Evolutionary conservation across 2,329 filamentous ascomycete species (phyloP), one percentile per base, ranked within the genome.

Genomic region (Fragosphaeria purpurea): DNA sequence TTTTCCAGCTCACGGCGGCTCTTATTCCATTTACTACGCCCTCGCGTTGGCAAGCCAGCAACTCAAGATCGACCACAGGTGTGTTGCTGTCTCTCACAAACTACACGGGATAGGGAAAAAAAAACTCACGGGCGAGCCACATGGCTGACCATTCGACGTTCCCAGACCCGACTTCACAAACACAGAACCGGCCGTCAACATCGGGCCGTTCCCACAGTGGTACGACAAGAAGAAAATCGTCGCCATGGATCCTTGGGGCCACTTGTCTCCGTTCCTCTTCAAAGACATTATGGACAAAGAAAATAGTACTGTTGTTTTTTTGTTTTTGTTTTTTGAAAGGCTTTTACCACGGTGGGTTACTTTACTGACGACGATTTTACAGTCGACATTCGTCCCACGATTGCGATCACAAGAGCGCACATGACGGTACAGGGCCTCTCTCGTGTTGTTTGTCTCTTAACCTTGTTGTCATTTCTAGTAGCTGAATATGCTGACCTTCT

Each of bases 11-110:
- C 61, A 68, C 50, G 91, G 93, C 56, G 91, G 93, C 51, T 96
- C 89, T 5, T 97, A 98, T 66, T 89, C 88, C 55, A 91, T 96
- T 57, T 97, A 97, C 71, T 89, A 95, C 63, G 91, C 91, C 30
- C 77, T 97, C 33, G 91, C 91, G 10, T 83, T 97, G 57, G 91
- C 91, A 30, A 93, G 88, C 64, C 90, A 91, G 60, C 86, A 97
- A 64, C 78, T 97, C 52, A 81, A 88, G 55, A 76, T 81, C 41
- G 84, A 95, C 58, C 90, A 96, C 67, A 85, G 52, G 57, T 57
- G 13, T 7, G 50, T 7, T 4, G 11, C 11, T 41, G n/a, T 31
- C 7, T 7, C 13, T 2, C 6, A n/a, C n/a, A 10, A 22, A 5
- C 41, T 43, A 43, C 13, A 12, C n/a, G 11, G 22, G 22, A 22